A percentile compares a stretch with the other conserved stretches of the same genome.
Evolutionary conservation across 2,329 filamentous ascomycete species (phyloP).

Genomic region (Penicillium brasilianum): DNA sequence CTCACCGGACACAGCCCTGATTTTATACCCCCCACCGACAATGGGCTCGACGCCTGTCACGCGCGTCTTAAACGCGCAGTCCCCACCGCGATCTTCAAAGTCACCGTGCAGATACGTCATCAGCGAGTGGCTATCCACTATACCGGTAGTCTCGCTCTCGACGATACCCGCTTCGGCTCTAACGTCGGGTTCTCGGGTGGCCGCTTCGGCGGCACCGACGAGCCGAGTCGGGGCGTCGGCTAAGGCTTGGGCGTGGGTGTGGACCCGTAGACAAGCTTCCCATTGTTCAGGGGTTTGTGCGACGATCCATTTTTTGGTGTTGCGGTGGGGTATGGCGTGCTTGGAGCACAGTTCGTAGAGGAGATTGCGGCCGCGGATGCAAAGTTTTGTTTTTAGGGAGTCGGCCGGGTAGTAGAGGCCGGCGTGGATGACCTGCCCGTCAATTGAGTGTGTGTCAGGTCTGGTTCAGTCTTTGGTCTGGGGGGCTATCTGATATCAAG

Average conservation of each 20-base stretch:
- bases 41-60: constrained; percentile 66
- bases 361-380: constrained; percentile 74
- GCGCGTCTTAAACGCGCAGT: constrained; percentile 69
- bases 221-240: constrained; percentile 72
- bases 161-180: constrained; percentile 73
- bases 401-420: constrained; percentile 84
- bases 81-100: constrained; percentile 77
- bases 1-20: constrained; percentile 58
- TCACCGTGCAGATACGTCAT: constrained; percentile 81
- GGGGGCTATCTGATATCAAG: too few species aligned
- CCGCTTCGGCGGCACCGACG: constrained; percentile 67
- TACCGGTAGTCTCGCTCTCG: constrained; percentile 86
- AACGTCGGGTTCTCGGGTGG: constrained; percentile 73
- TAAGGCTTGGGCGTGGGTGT: constrained; percentile 59
- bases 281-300: constrained; percentile 78
- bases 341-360: constrained; percentile 78
- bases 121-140: constrained; percentile 82
- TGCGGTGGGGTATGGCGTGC: constrained; percentile 70
- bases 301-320: constrained; percentile 92
- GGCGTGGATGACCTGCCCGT: constrained; percentile 79
- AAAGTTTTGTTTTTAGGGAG: constrained; percentile 82
- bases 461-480: background rate
- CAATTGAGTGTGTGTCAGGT: background rate
- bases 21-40: constrained; percentile 70
- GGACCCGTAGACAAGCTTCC: constrained; percentile 59